Conservation (phyloP, 768 basidiomycete species). For the Sarcomyxa edulis region DNA sequence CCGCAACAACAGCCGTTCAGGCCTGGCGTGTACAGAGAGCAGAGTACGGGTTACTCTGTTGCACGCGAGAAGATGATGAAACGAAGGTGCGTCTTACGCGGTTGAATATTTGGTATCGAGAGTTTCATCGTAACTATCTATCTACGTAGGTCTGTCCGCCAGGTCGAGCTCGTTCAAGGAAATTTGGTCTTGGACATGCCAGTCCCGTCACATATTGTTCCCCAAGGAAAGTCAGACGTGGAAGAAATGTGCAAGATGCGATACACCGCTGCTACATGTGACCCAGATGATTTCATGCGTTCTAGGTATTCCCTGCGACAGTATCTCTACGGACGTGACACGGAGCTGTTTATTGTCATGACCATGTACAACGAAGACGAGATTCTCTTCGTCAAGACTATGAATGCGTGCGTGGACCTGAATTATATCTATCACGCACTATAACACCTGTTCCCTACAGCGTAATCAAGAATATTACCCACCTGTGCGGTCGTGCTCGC, state of each 20-base stretch:
- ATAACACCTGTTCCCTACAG: constrained; percentile 26
- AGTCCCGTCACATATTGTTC: constrained; percentile 75
- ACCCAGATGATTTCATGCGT: constrained; percentile 83
- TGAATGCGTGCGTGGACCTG: constrained; percentile 63
- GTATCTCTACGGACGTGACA: constrained; percentile 73
- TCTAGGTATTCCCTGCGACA: constrained; percentile 75
- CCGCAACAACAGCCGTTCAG: constrained; percentile 57
- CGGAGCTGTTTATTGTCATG: constrained; percentile 93
- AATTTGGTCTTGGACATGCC: constrained; percentile 83
- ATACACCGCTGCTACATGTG: constrained; percentile 86
- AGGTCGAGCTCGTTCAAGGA: constrained; percentile 76
- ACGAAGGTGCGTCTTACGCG: too few relatives aligned
- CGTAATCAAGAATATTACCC: constrained; percentile 83
- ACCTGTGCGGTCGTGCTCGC: constrained; percentile 62
- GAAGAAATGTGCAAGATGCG: constrained; percentile 84
- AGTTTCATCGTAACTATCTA: too few relatives aligned
- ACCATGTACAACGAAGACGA: constrained; percentile 97
- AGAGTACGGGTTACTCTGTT: constrained; percentile 56
- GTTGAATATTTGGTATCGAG: too few relatives aligned
- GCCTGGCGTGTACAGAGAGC: constrained; percentile 42
- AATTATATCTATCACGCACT: constrained; percentile 4
- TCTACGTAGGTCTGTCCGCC: constrained; percentile 71
- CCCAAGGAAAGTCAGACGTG: constrained; percentile 50
- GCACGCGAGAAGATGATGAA: constrained; percentile 81
- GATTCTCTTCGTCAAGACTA: constrained; percentile 69